These are phyloP conservation scores for Alternaria brassicae DNA, from an alignment of 2,329 filamentous ascomycete species.

Conservation along the genomic window DNA sequence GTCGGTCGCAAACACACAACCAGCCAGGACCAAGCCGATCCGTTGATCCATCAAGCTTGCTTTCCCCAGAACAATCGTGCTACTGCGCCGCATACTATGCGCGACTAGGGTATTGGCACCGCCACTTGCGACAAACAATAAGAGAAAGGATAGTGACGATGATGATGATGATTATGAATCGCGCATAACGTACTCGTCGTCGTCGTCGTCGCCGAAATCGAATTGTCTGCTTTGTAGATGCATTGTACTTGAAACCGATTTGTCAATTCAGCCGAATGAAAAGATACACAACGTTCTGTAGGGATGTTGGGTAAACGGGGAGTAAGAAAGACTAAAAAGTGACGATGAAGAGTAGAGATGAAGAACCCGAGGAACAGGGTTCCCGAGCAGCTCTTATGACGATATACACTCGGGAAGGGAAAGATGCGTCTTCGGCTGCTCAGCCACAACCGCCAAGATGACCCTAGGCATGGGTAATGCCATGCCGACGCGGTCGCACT, in stretches of 20 bases:
- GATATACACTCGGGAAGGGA: constrained; percentile 15
- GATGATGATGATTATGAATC: background rate
- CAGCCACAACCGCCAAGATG: constrained; percentile 22
- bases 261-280: too few species aligned
- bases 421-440: constrained; percentile 14
- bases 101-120: constrained; percentile 2
- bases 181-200: constrained; percentile 30
- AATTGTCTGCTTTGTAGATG: constrained; percentile 30
- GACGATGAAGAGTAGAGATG: constrained; percentile 9
- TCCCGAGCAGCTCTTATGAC: constrained; percentile 12
- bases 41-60: constrained; percentile 9
- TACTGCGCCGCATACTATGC: constrained; percentile 2
- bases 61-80: constrained; percentile 4
- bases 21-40: background rate
- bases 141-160: background rate
- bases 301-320: background rate
- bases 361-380: constrained; percentile 4
- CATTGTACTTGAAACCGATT: constrained; percentile 17
- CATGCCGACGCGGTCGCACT: background rate
- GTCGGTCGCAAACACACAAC: constrained; percentile 13
- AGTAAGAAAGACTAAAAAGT: constrained; percentile 6
- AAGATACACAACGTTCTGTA: constrained; percentile 5
- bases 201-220: constrained; percentile 14
- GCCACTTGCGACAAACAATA: constrained; percentile 8
- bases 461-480: background rate